Conservation (phyloP, 2,329 filamentous ascomycete species). For the Calonectria hongkongensis region DNA sequence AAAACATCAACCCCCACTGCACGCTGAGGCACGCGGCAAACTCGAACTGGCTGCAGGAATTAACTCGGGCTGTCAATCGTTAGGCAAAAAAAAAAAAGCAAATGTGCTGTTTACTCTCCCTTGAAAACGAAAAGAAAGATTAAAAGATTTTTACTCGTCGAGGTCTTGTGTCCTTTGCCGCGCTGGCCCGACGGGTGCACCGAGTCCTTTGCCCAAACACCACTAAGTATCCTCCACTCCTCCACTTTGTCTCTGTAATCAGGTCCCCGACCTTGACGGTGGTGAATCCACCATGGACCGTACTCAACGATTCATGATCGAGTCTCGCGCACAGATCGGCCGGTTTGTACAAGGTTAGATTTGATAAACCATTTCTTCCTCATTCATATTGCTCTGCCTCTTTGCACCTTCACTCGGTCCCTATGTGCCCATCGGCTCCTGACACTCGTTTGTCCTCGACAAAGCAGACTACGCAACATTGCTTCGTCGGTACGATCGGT, state of each 20-base stretch:
- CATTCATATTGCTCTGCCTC: background rate
- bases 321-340: conserved; percentile 43
- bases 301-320: conserved; percentile 48
- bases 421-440: conserved; percentile 46
- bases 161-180: conserved; percentile 20
- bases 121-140: background rate
- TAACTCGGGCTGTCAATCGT: background rate
- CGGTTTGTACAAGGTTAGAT: conserved; percentile 55
- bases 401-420: conserved; percentile 22
- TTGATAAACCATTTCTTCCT: background rate
- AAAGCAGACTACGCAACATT: conserved; percentile 49
- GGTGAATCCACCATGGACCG: conserved; percentile 50
- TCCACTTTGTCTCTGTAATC: conserved; percentile 48
- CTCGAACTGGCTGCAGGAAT: background rate
- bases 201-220: conserved; percentile 22
- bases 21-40: background rate
- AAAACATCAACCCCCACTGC: conserved; percentile 21
- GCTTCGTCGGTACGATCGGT: conserved; percentile 39
- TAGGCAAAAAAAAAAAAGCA: background rate
- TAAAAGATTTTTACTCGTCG: background rate
- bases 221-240: conserved; percentile 39
- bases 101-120: background rate
- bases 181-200: conserved; percentile 9
- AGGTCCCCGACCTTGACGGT: conserved; percentile 38
- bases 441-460: conserved; percentile 48